These are phyloP conservation scores for Diaporthe velutina DNA, from an alignment of 2,329 filamentous ascomycete species.

Conservation along the genomic window DNA sequence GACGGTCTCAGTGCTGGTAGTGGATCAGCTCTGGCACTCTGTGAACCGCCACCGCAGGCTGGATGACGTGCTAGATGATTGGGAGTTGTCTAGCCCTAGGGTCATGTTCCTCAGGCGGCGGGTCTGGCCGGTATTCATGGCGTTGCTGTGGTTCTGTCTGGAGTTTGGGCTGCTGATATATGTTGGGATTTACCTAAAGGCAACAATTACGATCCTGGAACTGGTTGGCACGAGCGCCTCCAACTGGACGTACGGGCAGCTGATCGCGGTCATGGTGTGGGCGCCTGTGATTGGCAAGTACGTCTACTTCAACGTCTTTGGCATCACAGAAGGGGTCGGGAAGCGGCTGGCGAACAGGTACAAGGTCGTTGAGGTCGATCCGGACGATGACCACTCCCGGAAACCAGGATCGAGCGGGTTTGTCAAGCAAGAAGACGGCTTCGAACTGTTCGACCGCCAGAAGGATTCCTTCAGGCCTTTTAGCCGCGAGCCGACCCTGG, in stretches of 20 bases:
- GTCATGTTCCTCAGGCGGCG: conserved; percentile 32
- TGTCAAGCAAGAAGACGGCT: conserved; percentile 4
- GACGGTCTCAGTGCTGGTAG: conserved; percentile 25
- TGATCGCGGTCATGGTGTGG: conserved; percentile 45
- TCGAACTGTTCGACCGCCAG: conserved; percentile 20
- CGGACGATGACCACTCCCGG: neutral
- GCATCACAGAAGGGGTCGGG: conserved; percentile 34
- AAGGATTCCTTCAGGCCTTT: conserved; percentile 17
- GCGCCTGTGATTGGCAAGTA: conserved; percentile 42
- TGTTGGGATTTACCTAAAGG: conserved; percentile 39
- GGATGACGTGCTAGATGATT: conserved; percentile 10
- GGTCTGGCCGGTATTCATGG: conserved; percentile 22
- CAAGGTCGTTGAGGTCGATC: conserved; percentile 33
- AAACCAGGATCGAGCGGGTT: neutral
- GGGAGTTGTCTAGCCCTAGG: conserved; percentile 24
- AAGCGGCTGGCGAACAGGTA: conserved; percentile 36
- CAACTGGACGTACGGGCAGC: conserved; percentile 45
- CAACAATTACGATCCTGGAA: conserved; percentile 34
- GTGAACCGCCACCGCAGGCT: conserved; percentile 18
- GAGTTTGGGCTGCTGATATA: conserved; percentile 39
- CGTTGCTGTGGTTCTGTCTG: conserved; percentile 29
- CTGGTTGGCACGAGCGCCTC: conserved; percentile 35
- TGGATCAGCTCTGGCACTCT: conserved; percentile 32
- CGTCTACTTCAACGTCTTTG: conserved; percentile 36
- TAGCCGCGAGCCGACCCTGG: conserved; percentile 33